Evolutionary conservation across 2,329 filamentous ascomycete genomes (phyloP).

Genomic region (Chaetothyriales sp.): DNA sequence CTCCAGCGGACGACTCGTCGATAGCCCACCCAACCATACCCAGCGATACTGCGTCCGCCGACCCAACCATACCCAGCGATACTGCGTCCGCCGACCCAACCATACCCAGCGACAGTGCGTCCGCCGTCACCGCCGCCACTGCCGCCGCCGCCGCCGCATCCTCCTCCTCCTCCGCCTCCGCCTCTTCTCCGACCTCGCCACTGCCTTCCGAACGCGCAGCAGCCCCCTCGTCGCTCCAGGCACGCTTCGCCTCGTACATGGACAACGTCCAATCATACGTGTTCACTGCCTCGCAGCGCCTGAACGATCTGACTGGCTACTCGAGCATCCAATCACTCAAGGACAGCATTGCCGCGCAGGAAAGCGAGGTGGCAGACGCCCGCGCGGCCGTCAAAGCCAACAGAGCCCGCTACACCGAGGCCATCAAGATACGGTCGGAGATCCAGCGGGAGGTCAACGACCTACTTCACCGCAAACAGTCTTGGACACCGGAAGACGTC

Average conservation of each 20-base stretch:
- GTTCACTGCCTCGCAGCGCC: conserved; percentile 68
- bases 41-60: not conserved
- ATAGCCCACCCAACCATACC: conserved; percentile 10
- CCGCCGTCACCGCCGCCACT: conserved; percentile 18
- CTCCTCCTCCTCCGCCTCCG: conserved; percentile 36
- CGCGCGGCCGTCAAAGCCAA: conserved; percentile 55
- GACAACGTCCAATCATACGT: conserved; percentile 77
- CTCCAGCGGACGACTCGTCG: conserved; percentile 12
- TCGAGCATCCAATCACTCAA: conserved; percentile 80
- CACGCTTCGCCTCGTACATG: conserved; percentile 60
- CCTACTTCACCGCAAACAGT: conserved; percentile 82
- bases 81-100: not conserved
- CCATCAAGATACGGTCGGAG: conserved; percentile 66
- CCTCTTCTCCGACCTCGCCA: conserved; percentile 35
- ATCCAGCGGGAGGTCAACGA: conserved; percentile 94
- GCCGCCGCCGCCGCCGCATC: conserved; percentile 10
- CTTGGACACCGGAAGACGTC: conserved; percentile 73
- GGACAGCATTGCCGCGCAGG: conserved; percentile 56
- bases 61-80: not conserved
- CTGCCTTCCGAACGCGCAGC: conserved; percentile 27
- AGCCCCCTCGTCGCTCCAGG: conserved; percentile 29
- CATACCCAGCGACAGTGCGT: not conserved
- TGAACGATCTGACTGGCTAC: conserved; percentile 93
- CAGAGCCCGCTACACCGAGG: conserved; percentile 66
- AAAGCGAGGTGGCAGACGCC: conserved; percentile 39